Evolutionary conservation across 2,329 filamentous ascomycete species (phyloP), one percentile per base, ranked within the genome.

Genomic region (Fusarium ambrosium): DNA sequence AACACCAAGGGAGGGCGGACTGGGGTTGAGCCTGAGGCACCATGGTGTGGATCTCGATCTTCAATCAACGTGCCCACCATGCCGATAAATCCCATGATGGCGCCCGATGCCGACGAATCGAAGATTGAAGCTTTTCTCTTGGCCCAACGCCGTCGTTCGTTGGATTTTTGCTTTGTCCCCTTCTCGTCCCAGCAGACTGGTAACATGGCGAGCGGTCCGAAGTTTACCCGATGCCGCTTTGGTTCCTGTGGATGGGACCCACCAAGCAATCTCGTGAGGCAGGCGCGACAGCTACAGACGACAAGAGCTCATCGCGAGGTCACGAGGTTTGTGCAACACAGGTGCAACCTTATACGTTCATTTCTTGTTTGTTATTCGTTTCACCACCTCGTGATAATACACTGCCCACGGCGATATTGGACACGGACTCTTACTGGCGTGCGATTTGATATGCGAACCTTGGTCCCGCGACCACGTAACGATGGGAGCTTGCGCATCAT

Each of bases 401-500:
- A 53, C 51, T 39, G 37, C 14, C 29, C 18, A 56, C 48, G 39
- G 55, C 66, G 61, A 68, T 62, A 70, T 41, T 61, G 56, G 27
- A 45, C 53, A 34, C 62, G 29, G 56, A 60, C 45, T 66, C 64
- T 62, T 45, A 24, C 36, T 39, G 20, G 24, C 41, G n/a, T 51
- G 51, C 62, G 64, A 73, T 69, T 58, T 75, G 76, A 70, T 75
- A 75, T 79, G 76, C 70, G 67, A 73, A 68, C 62, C 55, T 64
- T 68, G 61, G 51, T 63, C 66, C 68, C 70, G 64, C 66, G 62
- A 66, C 62, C 56, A 77, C 67, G 66, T 62, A 55, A 82, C 61
- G 71, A 92, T 92, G 90, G 90, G 90, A 69, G 86, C 86, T 81
- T 92, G 90, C 81, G 85, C 87, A 71, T 92, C 90, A 66, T 92